phyloP scores from a whole-genome alignment of 2,329 filamentous ascomycete genomes.

The Aspergillus sp. region DNA sequence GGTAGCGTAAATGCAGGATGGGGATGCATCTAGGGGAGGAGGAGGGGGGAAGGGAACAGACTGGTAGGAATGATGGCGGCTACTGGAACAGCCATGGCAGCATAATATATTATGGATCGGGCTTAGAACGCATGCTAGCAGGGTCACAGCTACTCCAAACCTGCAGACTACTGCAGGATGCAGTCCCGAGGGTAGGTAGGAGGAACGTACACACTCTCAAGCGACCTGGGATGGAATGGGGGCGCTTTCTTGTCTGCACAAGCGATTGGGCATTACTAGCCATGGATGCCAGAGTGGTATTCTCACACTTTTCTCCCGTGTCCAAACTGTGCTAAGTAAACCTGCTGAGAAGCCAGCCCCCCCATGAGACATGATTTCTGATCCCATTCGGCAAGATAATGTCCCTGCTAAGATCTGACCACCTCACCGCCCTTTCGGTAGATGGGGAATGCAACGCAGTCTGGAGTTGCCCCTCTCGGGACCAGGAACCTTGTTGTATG shows the following conservation, averaged over 20 bases:
- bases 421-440: slow-evolving; percentile 10
- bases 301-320: not conserved
- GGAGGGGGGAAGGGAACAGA: not conserved
- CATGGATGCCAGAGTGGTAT: slow-evolving; percentile 11
- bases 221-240: not conserved
- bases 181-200: not conserved
- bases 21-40: slow-evolving; percentile 4
- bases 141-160: slow-evolving; percentile 6
- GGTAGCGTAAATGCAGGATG: slow-evolving; percentile 5
- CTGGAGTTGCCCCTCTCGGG: slow-evolving; percentile 2
- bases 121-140: not conserved
- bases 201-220: not conserved
- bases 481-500: slow-evolving; percentile 1
- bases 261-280: slow-evolving; percentile 7
- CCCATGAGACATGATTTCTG: not conserved
- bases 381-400: slow-evolving; percentile 3
- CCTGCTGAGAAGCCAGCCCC: too few species aligned
- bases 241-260: slow-evolving; percentile 3
- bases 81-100: slow-evolving; percentile 14
- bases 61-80: slow-evolving; percentile 10
- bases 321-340: slow-evolving; percentile 7
- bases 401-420: slow-evolving; percentile 4
- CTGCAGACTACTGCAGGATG: slow-evolving; percentile 10
- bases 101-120: not conserved
- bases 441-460: not conserved